A percentile compares a stretch with the other conserved stretches of the same genome.
phyloP scores from a whole-genome alignment of 768 basidiomycete genomes.

The Auriscalpium microsporum region DNA sequence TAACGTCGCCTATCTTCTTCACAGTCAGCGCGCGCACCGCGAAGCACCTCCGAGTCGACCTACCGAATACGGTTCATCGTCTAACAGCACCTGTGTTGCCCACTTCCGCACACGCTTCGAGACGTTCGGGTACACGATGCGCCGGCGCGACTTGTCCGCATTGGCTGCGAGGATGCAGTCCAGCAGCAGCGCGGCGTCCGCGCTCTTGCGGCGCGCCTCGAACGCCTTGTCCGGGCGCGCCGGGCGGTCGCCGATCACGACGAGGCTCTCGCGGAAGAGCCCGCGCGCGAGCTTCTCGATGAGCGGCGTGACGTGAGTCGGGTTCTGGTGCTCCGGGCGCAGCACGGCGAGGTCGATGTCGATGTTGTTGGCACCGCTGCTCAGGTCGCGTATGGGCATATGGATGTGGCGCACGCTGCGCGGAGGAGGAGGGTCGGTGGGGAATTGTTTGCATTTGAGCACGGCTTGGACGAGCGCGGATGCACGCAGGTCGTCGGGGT shows the following conservation, averaged over 20 bases:
- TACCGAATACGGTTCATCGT: constrained; percentile 26
- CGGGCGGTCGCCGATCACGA: constrained; percentile 43
- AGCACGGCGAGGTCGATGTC: constrained; percentile 50
- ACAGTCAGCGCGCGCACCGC: neutral
- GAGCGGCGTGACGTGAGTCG: constrained; percentile 55
- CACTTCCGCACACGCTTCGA: neutral
- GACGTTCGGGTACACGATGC: neutral
- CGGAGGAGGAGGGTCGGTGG: too few relatives aligned
- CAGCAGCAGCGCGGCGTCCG: neutral
- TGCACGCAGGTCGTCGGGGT: too few relatives aligned
- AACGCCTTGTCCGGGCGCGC: neutral
- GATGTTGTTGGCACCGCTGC: too few relatives aligned
- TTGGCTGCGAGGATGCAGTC: neutral
- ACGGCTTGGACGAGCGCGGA: too few relatives aligned
- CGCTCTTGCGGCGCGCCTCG: neutral
- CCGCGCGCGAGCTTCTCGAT: constrained; percentile 44
- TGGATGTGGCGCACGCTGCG: too few relatives aligned
- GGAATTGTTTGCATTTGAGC: too few relatives aligned
- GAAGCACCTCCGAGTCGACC: constrained; percentile 6
- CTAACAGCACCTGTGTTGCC: neutral
- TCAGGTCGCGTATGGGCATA: too few relatives aligned
- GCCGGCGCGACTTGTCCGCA: neutral
- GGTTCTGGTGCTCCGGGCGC: constrained; percentile 41
- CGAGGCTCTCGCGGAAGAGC: constrained; percentile 45
- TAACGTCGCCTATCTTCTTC: constrained; percentile 54